phyloP scores from a whole-genome alignment of 441 rosid genomes.

The Cnidoscolus chayamansa region DNA sequence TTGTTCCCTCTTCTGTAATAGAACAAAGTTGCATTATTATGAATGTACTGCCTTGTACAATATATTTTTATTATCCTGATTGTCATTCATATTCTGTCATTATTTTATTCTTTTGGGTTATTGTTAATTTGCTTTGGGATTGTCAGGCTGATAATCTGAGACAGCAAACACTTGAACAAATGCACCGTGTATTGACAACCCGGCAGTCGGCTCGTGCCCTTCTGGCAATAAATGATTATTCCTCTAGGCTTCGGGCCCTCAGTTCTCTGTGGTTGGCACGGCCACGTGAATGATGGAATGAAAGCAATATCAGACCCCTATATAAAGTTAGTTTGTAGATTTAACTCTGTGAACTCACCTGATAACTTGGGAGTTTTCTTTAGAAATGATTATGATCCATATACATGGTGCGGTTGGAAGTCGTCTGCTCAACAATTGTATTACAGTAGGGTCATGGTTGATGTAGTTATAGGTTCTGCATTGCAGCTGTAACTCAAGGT shows the following conservation, averaged over 20 bases:
- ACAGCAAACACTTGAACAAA: constrained; percentile 65
- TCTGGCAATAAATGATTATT: constrained; percentile 59
- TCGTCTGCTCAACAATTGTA: neutral
- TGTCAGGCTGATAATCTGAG: constrained; percentile 66
- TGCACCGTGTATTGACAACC: constrained; percentile 63
- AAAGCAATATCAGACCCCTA: constrained; percentile 8
- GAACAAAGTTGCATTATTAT: neutral
- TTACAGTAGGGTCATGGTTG: constrained; percentile 7
- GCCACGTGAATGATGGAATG: constrained; percentile 58
- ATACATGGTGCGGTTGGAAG: neutral
- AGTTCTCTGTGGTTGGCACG: constrained; percentile 78
- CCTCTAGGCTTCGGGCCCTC: constrained; percentile 61
- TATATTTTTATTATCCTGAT: neutral
- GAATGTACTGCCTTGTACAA: neutral
- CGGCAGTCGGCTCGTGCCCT: constrained; percentile 71
- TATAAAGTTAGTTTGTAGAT: neutral
- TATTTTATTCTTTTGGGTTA: neutral
- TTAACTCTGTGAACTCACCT: neutral
- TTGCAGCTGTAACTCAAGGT: constrained; percentile 22
- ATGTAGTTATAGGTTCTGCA: constrained; percentile 27
- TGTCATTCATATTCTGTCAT: neutral
- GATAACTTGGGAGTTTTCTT: neutral
- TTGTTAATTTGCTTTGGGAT: constrained; percentile 9
- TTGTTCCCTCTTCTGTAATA: neutral
- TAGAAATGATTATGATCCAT: neutral